Evolutionary conservation across 805 yeast genomes (phyloP), one percentile per base, ranked within the genome.

Genomic region (Sugiyamaella valdiviana): DNA sequence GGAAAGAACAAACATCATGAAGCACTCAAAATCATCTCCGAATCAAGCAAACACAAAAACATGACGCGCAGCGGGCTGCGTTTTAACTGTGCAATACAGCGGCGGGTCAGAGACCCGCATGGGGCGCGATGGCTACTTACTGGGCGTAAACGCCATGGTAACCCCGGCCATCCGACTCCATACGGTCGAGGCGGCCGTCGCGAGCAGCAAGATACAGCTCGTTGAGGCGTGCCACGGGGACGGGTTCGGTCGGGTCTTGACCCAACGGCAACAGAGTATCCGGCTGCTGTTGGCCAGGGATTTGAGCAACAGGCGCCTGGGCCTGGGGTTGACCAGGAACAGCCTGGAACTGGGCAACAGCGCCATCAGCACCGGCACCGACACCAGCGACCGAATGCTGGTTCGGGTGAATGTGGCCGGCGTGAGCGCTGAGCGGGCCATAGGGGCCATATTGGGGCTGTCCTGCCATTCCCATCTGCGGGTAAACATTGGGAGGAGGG

Each of bases 171-270:
- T 67, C 71, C 14, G 80, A 68, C 24, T 78, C 82, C 49, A 79
- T 63, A 21, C 78, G 65, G 56, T 78, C 82, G 36, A 77, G 57
- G 49, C 77, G 71, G 14, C 79, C 80, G 52, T 77, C 80, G 50
- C 80, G 71, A 9, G 80, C 78, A 46, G 80, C 80, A 29, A 77
- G 58, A 49, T 76, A 73, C 36, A 77, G 62, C 56, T 76, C 78
- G 56, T 79, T 78, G 57, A 78, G 64, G 50, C 77, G 57, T n/a
- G 64, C 66, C 24, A 64, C 65, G 7, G 68, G 68, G 37, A 62
- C 57, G n/a, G 65, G 64, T 48, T 69, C 73, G 21, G 62, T 51
- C 9, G 65, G 63, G 23, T 69, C 72, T 39, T 53, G 53, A 16
- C 54, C 48, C 37, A 65, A 59, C 7, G 48, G 49, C 10, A 45